Evolutionary conservation across 306 rosid genomes (phyloP).

Genomic region (Adenanthera pavonina): DNA sequence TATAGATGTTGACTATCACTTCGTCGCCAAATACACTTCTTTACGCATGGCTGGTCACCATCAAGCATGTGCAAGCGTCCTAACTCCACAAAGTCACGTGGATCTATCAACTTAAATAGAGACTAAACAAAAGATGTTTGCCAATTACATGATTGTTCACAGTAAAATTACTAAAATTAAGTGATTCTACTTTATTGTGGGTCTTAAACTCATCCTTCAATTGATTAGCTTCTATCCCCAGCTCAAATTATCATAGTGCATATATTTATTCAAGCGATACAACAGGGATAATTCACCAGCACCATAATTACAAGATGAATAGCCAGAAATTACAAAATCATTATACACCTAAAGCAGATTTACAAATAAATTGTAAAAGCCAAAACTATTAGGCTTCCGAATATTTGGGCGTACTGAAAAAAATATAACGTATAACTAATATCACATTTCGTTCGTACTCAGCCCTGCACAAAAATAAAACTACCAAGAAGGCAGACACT

Average conservation of each 20-base stretch:
- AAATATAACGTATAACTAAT: background rate
- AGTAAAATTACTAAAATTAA: background rate
- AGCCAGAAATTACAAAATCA: background rate
- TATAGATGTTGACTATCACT: no score
- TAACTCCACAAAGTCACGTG: no score
- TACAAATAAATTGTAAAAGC: background rate
- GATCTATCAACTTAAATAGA: no score
- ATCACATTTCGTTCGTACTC: background rate
- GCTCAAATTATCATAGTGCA: background rate
- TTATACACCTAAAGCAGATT: background rate
- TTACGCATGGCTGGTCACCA: no score
- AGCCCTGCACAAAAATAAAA: background rate
- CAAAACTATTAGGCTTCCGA: background rate
- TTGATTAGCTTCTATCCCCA: background rate
- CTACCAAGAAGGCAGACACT: background rate
- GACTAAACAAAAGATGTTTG: no score
- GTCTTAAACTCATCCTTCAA: background rate
- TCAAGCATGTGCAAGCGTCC: no score
- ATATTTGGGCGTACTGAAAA: background rate
- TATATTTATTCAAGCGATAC: background rate
- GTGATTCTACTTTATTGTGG: background rate
- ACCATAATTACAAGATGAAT: background rate
- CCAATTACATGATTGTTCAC: no score
- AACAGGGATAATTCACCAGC: background rate
- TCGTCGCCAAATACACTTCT: no score